Evolutionary conservation across 2,329 filamentous ascomycete genomes (phyloP), one percentile per base, ranked within the genome.

Genomic region (Ilyonectria mors-panacis): DNA sequence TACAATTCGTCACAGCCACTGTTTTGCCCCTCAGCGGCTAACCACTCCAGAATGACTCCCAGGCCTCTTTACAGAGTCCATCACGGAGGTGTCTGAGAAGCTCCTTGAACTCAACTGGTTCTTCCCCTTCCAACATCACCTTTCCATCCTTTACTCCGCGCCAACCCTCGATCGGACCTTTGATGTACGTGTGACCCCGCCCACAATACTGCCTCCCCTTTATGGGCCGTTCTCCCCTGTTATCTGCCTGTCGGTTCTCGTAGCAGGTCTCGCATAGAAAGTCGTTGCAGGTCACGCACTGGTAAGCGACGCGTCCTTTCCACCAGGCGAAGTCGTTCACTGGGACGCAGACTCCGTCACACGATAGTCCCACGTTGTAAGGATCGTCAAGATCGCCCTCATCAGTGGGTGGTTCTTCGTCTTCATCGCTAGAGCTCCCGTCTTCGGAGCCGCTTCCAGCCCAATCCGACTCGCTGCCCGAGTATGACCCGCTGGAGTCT

Each of bases 81-180:
- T 69, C 54, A 0, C 60, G 50, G 33, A 70, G 53, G 37, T 65
- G 44, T 5, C 37, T 57, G 13, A 71, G 17, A 15, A 70, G 6
- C 63, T 72, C 63, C 19, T 70, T 58, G 42, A 73, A 69, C 33
- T 61, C 62, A 7, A 72, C 35, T 1, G 59, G 61, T 1, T 72
- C 71, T 28, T 73, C 69, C 13, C 68, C 71, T 6, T 72, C 71
- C n/a, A 73, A 10, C 33, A 44, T 58, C 9, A 73, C 30, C 21
- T 68, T 65, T 5, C 70, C 70, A 33, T 71, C 64, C 63, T 69
- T 66, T 26, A 73, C 63, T 3, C 71, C 71, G 7, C 53, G 17
- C 71, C 71, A 73, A 2, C 71, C 71, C 30, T 73, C 63, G 2
- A 72, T 65, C 2, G 71, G 70, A 17, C 62, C 45, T 47, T 71